Percentiles rank a stretch among this genome's conserved stretches.
Evolutionary conservation across 164 flowering plant genomes (phyloP).

Genomic region (Akebia trifoliata): DNA sequence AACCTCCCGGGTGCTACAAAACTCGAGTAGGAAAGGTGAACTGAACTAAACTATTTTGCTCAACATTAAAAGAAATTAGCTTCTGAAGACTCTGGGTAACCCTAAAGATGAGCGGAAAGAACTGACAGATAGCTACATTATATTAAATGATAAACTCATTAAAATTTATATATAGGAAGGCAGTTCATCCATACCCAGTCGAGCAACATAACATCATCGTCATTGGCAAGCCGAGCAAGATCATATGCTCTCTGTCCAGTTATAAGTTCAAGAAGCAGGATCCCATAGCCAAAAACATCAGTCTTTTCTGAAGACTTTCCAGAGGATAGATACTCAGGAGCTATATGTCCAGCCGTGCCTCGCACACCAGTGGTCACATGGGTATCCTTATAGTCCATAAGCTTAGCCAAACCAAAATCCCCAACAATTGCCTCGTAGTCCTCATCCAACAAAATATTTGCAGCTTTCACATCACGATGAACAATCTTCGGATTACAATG

Average conservation of each 20-base stretch:
- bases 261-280: slow-evolving; percentile 85
- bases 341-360: slow-evolving; percentile 88
- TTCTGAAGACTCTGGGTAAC: neutral
- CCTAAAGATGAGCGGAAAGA: no score
- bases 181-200: slow-evolving; percentile 61
- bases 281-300: slow-evolving; percentile 86
- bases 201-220: slow-evolving; percentile 89
- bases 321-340: slow-evolving; percentile 84
- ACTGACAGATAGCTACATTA: no score
- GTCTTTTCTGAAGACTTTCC: slow-evolving; percentile 90
- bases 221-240: slow-evolving; percentile 88
- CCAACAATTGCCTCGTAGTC: slow-evolving; percentile 94
- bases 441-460: slow-evolving; percentile 81
- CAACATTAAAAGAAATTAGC: neutral
- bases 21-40: no score
- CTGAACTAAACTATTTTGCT: no score
- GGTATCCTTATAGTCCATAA: slow-evolving; percentile 91
- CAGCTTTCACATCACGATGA: slow-evolving; percentile 94
- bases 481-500: slow-evolving; percentile 91
- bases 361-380: slow-evolving; percentile 95
- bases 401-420: slow-evolving; percentile 86
- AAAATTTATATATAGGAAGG: neutral
- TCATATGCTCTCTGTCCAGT: slow-evolving; percentile 90
- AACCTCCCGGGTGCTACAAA: no score
- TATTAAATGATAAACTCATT: neutral